These are phyloP conservation scores for Pulicaria dysenterica DNA, from an alignment of 129 eudicot species.

Conservation along the genomic window DNA sequence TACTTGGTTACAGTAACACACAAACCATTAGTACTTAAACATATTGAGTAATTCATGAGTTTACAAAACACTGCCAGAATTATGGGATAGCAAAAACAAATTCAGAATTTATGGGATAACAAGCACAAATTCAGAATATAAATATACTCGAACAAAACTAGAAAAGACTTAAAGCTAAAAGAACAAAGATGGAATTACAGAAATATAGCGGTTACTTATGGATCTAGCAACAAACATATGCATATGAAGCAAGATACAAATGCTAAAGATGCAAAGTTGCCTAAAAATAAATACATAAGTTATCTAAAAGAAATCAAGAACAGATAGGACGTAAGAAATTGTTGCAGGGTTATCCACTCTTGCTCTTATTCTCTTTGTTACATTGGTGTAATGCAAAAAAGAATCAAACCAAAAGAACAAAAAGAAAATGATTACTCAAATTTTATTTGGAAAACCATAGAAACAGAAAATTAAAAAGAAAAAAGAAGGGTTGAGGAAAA, in stretches of 20 bases:
- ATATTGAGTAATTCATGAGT: too few species aligned
- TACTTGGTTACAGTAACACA: background rate
- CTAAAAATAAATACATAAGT: background rate
- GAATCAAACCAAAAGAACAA: background rate
- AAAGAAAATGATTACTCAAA: background rate
- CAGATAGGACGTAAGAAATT: background rate
- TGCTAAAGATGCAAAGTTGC: background rate
- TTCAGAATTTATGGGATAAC: too few species aligned
- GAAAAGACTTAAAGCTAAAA: too few species aligned
- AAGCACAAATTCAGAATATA: too few species aligned
- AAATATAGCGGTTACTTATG: background rate
- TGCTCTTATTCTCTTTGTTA: slow-evolving; percentile 10
- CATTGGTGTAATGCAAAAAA: background rate
- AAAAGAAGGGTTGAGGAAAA: background rate
- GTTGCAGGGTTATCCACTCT: slow-evolving; percentile 4
- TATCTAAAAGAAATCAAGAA: background rate
- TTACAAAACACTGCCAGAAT: too few species aligned
- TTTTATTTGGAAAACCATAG: background rate
- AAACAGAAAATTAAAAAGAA: background rate
- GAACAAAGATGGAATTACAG: too few species aligned
- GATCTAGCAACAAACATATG: slow-evolving; percentile 5
- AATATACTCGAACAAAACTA: too few species aligned
- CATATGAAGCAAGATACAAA: background rate
- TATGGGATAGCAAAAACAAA: too few species aligned
- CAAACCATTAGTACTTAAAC: too few species aligned